Conservation (phyloP, 108 stramenopile genomes). For the Phaeodactylum tricornutum region DNA sequence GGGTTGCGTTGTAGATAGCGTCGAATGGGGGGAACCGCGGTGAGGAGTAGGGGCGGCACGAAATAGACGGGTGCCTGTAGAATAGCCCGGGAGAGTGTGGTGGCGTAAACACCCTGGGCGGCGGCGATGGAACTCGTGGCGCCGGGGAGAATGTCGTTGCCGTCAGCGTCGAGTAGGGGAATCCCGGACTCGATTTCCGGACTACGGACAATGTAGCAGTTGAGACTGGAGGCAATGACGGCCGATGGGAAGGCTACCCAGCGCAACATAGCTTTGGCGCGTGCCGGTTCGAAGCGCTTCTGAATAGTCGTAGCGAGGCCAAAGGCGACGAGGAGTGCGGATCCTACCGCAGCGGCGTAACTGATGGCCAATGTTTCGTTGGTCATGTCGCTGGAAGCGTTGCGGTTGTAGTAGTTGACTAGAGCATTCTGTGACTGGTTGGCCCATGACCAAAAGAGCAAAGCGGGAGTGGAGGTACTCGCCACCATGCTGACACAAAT, state of each 20-base stretch:
- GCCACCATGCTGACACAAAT: slow-evolving; percentile 70
- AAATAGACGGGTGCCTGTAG: slow-evolving; percentile 82
- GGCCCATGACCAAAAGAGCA: slow-evolving; percentile 78
- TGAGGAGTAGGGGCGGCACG: slow-evolving; percentile 59
- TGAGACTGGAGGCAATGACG: slow-evolving; percentile 68
- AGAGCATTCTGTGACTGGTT: slow-evolving; percentile 88
- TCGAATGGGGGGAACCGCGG: slow-evolving; percentile 22
- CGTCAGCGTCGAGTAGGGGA: slow-evolving; percentile 40
- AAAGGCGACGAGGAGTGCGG: slow-evolving; percentile 74
- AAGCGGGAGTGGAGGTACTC: slow-evolving; percentile 29
- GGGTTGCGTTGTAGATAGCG: slow-evolving; percentile 29
- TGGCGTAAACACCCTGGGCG: slow-evolving; percentile 59
- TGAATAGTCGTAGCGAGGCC: slow-evolving; percentile 66
- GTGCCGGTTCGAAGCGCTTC: slow-evolving; percentile 32
- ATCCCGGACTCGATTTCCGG: slow-evolving; percentile 77
- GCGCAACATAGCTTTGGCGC: slow-evolving; percentile 57
- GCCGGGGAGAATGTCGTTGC: slow-evolving; percentile 30
- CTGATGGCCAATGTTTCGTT: slow-evolving; percentile 69
- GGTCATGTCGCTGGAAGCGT: slow-evolving; percentile 71
- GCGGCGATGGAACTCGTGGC: slow-evolving; percentile 56
- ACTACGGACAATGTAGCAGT: slow-evolving; percentile 82
- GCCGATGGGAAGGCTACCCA: slow-evolving; percentile 80
- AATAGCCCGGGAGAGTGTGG: slow-evolving; percentile 62
- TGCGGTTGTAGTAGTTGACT: slow-evolving; percentile 76
- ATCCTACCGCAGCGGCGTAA: slow-evolving; percentile 75